Evolutionary conservation across 805 yeast genomes (phyloP).

Genomic region (Lipomyces oligophaga): DNA sequence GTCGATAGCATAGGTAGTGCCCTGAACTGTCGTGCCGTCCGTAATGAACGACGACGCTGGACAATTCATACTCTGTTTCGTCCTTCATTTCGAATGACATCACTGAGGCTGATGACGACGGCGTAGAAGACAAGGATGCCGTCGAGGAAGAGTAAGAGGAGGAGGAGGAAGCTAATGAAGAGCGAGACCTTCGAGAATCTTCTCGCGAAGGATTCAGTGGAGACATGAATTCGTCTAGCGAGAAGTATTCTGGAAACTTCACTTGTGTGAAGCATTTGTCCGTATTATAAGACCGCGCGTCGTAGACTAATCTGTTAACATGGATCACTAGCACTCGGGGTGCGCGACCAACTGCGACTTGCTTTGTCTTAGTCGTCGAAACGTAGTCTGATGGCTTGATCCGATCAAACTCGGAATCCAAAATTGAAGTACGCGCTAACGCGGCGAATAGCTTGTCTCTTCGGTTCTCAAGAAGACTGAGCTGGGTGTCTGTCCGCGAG

Average conservation of each 20-base stretch:
- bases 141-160: no score
- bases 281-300: slow-evolving; percentile 75
- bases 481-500: slow-evolving; percentile 7
- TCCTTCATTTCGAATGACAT: no score
- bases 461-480: slow-evolving; percentile 43
- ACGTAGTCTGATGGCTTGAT: slow-evolving; percentile 54
- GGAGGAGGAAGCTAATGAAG: no score
- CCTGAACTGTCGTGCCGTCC: slow-evolving; percentile 98
- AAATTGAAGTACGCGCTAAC: slow-evolving; percentile 61
- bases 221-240: slow-evolving; percentile 33
- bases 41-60: slow-evolving; percentile 85
- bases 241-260: slow-evolving; percentile 66
- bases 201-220: not conserved
- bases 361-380: slow-evolving; percentile 78
- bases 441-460: slow-evolving; percentile 50
- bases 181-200: slow-evolving; percentile 2
- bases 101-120: no score
- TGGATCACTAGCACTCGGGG: slow-evolving; percentile 82
- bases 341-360: slow-evolving; percentile 71
- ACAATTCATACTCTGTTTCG: slow-evolving; percentile 56
- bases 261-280: no score
- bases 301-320: slow-evolving; percentile 89
- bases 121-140: no score
- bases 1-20: slow-evolving; percentile 89
- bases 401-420: slow-evolving; percentile 72